Conservation (phyloP, 495 filamentous ascomycete genomes). For the Penicillium soppii region DNA sequence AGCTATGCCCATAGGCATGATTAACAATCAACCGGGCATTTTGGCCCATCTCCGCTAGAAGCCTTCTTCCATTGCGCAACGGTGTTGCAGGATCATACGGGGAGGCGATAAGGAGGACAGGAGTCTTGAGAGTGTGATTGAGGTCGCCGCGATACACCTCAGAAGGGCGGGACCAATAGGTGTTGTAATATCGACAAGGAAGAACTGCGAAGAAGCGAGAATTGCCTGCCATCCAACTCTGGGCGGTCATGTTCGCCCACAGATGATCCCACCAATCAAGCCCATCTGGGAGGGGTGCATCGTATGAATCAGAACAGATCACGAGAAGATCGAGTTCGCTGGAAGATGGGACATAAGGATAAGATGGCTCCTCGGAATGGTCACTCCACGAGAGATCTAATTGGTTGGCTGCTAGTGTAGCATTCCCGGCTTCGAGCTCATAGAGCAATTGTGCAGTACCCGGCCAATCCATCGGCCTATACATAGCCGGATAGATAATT, state of each 20-base stretch:
- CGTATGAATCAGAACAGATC: conserved; percentile 18
- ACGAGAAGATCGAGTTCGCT: conserved; percentile 13
- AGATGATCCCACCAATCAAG: conserved; percentile 16
- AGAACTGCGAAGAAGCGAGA: conserved; percentile 17
- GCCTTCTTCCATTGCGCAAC: conserved; percentile 16
- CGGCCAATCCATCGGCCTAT: conserved; percentile 13
- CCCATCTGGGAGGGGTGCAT: conserved; percentile 16
- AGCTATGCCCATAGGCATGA: conserved; percentile 18
- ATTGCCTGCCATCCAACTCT: conserved; percentile 20
- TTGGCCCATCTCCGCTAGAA: conserved; percentile 14
- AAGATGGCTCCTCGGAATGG: neutral
- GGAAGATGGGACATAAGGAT: neutral
- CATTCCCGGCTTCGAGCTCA: conserved; percentile 17
- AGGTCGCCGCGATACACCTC: conserved; percentile 22
- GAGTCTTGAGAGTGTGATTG: conserved; percentile 18
- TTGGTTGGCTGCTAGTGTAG: conserved; percentile 12
- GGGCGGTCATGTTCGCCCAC: conserved; percentile 14
- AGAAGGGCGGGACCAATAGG: conserved; percentile 13
- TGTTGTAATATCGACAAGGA: conserved; percentile 14
- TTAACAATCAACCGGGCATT: conserved; percentile 19
- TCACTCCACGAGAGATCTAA: conserved; percentile 13
- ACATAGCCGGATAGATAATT: conserved; percentile 11
- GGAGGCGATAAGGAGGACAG: conserved; percentile 10
- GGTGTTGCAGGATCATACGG: conserved; percentile 21
- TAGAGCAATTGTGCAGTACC: conserved; percentile 11